phyloP scores from a whole-genome alignment of 106 monocot species.

The Dendrobium catenatum region DNA sequence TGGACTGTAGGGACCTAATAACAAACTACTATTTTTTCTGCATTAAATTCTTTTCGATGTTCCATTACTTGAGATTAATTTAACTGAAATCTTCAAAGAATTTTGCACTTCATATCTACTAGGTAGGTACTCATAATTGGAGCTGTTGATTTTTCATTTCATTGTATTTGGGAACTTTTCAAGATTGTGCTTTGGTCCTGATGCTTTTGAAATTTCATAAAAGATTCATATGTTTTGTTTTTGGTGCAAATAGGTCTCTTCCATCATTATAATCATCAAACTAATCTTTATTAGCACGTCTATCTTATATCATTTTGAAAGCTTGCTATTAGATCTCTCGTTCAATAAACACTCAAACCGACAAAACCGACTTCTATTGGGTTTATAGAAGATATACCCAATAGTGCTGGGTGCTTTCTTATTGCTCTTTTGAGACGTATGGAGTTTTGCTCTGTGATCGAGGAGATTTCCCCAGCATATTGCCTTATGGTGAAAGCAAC shows the following conservation, averaged over 20 bases:
- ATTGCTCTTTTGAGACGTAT: no score
- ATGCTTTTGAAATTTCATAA: no score
- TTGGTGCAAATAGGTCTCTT: background rate
- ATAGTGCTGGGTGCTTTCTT: background rate
- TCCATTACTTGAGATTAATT: no score
- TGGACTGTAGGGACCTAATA: background rate
- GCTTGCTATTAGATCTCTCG: background rate
- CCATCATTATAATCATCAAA: background rate
- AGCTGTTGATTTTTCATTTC: no score
- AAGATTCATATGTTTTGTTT: background rate
- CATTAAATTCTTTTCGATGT: background rate
- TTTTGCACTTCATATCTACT: background rate
- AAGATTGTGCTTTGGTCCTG: no score
- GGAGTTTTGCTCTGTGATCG: background rate
- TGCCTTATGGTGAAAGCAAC: background rate
- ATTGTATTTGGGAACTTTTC: no score
- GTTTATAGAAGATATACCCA: background rate
- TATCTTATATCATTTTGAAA: background rate
- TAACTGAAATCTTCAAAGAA: background rate
- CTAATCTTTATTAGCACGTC: background rate
- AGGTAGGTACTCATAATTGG: background rate
- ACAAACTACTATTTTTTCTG: background rate
- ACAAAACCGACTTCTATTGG: background rate
- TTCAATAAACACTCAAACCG: background rate
- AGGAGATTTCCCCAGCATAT: background rate